Base-by-base conservation (phyloP, 2,329 filamentous ascomycete genomes). In the Didymella pomorum region DNA sequence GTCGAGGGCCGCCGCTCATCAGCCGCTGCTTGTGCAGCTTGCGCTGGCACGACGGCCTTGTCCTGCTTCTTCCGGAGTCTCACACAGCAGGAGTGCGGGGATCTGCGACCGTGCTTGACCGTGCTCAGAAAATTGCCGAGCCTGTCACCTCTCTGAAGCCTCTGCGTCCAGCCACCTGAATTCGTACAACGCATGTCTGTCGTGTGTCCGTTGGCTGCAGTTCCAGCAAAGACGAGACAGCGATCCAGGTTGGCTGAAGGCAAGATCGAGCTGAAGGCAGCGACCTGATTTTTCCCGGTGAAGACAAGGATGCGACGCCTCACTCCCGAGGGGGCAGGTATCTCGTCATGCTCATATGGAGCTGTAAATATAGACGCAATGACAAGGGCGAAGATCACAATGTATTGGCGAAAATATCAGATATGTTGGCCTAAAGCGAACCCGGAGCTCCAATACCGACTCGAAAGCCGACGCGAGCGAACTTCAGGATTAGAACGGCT, bases 391-490 rank as follows among this genome's bases (percentile, higher is more conserved):
- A 50, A 50, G 14, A 46, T 54, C 50, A 58, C 50, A 35, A 46
- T 35, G 51, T 26, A 47, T 50, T 35, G 41, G 25, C 29, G 43
- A 56, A 45, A 23, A 21, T 26, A 26, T 25, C 41, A 26, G 51
- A 50, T 47, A 73, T 77, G 73, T 77, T 65, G 71, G 73, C 74
- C 71, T 75, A 76, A 77, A 77, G 74, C 74, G 74, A 77, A 77
- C 70, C 74, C 70, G 65, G 63, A 71, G 69, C 69, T 70, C 73
- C 71, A 62, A 76, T 66, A 72, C 64, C 67, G 64, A 71, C 72
- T 62, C 47, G 55, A 65, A 65, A 67, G 71, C 70, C 72, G 68
- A 71, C 72, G 72, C 61, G 66, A 59, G 52, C 64, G 66, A 76
- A 63, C 70, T 69, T 71, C 71, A 76, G 74, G 70, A 77, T 77